Conservation (phyloP, 2,329 filamentous ascomycete species). For the Coleophoma eucalyptorum region DNA sequence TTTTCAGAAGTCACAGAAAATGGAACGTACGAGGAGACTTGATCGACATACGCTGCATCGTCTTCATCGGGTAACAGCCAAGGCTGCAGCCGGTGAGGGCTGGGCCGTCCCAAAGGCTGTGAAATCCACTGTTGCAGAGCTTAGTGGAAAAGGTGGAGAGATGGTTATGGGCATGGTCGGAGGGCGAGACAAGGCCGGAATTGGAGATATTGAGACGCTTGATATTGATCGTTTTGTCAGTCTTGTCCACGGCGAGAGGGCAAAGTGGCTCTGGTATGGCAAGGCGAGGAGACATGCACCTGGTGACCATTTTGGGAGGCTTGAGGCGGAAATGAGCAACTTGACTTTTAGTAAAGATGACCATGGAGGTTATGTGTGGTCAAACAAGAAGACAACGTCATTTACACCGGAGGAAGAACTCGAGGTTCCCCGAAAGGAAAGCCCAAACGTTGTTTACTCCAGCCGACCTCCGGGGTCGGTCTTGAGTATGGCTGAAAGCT, state of each 20-base stretch:
- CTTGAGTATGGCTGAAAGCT: slow-evolving; percentile 41
- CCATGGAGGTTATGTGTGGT: slow-evolving; percentile 38
- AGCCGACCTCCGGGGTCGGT: slow-evolving; percentile 40
- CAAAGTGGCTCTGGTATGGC: slow-evolving; percentile 94
- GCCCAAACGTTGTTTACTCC: slow-evolving; percentile 39
- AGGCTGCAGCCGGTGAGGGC: slow-evolving; percentile 82
- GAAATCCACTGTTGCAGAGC: slow-evolving; percentile 90
- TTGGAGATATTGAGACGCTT: slow-evolving; percentile 87
- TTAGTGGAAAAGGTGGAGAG: slow-evolving; percentile 90
- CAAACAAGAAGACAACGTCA: slow-evolving; percentile 46
- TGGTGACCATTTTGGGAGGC: slow-evolving; percentile 40
- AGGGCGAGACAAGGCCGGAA: slow-evolving; percentile 76
- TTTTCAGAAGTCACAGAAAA: slow-evolving; percentile 86
- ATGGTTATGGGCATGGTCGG: slow-evolving; percentile 94
- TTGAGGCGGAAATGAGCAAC: slow-evolving; percentile 40
- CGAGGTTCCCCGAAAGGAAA: slow-evolving; percentile 34
- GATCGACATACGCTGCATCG: slow-evolving; percentile 80
- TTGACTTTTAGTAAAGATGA: slow-evolving; percentile 57
- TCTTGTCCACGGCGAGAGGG: slow-evolving; percentile 73
- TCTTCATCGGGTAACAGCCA: slow-evolving; percentile 80
- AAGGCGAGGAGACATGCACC: slow-evolving; percentile 67
- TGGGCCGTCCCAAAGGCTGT: slow-evolving; percentile 93
- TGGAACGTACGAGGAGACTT: slow-evolving; percentile 72
- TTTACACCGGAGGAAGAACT: slow-evolving; percentile 49
- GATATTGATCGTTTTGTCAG: slow-evolving; percentile 82